Evolutionary conservation across 768 basidiomycete species (phyloP).

Genomic region (Podaxis sp.): DNA sequence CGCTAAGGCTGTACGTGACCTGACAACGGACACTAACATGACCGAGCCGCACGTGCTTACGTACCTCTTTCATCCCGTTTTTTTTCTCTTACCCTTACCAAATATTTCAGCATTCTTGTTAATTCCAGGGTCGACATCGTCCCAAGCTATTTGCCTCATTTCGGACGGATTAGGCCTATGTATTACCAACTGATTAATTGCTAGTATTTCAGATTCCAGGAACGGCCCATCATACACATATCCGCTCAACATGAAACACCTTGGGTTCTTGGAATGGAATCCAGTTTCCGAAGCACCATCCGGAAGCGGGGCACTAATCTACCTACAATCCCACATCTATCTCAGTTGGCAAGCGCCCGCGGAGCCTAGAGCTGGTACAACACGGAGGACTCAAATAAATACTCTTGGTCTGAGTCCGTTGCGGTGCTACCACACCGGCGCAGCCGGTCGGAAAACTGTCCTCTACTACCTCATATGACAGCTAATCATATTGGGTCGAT

Average conservation of each 20-base stretch:
- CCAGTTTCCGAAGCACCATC: background rate
- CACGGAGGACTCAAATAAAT: background rate
- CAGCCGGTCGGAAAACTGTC: no score
- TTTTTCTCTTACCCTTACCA: background rate
- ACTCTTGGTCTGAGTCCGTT: no score
- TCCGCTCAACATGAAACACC: slow-evolving; percentile 13
- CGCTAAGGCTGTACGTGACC: slow-evolving; percentile 15
- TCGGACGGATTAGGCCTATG: background rate
- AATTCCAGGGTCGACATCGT: slow-evolving; percentile 9
- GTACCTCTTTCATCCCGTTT: background rate
- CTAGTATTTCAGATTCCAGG: slow-evolving; percentile 12
- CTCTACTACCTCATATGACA: no score
- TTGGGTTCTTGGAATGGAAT: slow-evolving; percentile 12
- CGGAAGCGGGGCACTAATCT: background rate
- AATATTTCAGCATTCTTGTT: background rate
- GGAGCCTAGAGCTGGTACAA: background rate
- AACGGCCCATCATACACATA: slow-evolving; percentile 3
- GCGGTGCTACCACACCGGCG: no score
- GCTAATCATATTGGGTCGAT: no score
- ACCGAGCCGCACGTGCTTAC: slow-evolving; percentile 6
- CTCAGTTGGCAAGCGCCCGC: slow-evolving; percentile 7
- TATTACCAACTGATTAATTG: background rate
- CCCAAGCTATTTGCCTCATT: slow-evolving; percentile 1
- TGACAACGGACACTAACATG: slow-evolving; percentile 13
- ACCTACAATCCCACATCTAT: slow-evolving; percentile 3